Evolutionary conservation across 2,329 filamentous ascomycete genomes (phyloP), one percentile per base, ranked within the genome.

Genomic region (Sclerotinia nivalis): DNA sequence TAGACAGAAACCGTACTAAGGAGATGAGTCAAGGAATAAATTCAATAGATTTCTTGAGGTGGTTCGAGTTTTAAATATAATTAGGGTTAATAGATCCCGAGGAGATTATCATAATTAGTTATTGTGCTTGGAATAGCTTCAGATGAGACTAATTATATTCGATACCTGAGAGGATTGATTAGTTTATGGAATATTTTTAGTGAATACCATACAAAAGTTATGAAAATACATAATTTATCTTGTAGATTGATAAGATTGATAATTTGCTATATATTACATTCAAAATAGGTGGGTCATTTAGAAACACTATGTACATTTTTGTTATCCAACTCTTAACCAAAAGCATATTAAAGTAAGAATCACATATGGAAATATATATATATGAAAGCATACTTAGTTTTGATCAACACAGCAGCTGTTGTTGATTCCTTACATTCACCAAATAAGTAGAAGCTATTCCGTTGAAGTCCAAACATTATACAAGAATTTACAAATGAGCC

Each of bases 121-220:
- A 43, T 43, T 43, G 40, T 43, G 1, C 40, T 18, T 40, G 2
- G 4, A 20, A 40, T 18, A 7, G 20, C 5, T 28, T 52, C n/a
- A 64, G 47, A 52, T 28, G 9, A 37, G 9, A 25, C 15, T 50
- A 15, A n/a, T 62, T 50, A 0, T 6, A 2, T 20, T 31, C 31
- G 40, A 40, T 64, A 12, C 0, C 2, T 37, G 15, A 40, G 2
- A 28, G 25, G 8, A 13, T 28, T 50, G 6, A 31, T 4, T n/a
- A n/a, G 2, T 13, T 6, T 20, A 56, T 1, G 2, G 2, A 22
- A 9, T 12, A 0, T 1, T 37, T 2, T n/a, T 7, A 6, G 31
- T 56, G 54, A 56, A 56, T 56, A n/a, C 7, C 10, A 56, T 4
- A 15, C 9, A 37, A 0, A 15, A n/a, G 7, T 7, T 4, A 56